Percentiles rank a stretch among this genome's conserved stretches.
These are phyloP conservation scores for Mycoemilia scoparia DNA, from an alignment of 192 early-diverging fungal genomes.

Conservation along the genomic window DNA sequence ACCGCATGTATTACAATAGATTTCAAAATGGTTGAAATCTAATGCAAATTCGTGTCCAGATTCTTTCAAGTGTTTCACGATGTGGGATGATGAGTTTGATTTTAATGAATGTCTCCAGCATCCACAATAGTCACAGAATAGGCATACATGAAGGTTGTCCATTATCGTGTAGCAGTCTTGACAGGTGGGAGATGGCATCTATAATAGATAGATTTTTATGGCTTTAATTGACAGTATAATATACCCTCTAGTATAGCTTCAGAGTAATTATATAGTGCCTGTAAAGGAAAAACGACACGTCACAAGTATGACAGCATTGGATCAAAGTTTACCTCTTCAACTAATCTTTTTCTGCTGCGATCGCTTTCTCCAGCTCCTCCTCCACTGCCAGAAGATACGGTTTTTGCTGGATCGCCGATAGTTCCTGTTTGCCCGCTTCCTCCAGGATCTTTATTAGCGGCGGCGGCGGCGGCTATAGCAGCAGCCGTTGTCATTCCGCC, in stretches of 20 bases:
- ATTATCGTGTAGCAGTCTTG: constrained; percentile 32
- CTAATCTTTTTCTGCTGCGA: constrained; percentile 28
- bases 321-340: no score
- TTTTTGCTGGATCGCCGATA: no score
- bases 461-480: constrained; percentile 5
- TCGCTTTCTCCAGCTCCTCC: constrained; percentile 22
- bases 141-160: constrained; percentile 59
- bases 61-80: constrained; percentile 6
- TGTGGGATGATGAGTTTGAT: not conserved
- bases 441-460: constrained; percentile 13
- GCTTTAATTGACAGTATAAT: no score
- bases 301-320: no score
- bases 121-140: constrained; percentile 56
- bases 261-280: no score
- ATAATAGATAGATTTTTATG: no score
- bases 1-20: constrained; percentile 60
- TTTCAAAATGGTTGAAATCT: constrained; percentile 43
- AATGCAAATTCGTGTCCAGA: constrained; percentile 35
- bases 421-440: no score
- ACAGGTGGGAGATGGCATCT: constrained; percentile 40
- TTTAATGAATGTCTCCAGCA: constrained; percentile 47
- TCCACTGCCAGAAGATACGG: no score
- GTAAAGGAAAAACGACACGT: no score
- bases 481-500: constrained; percentile 7
- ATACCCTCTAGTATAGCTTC: no score